Conservation (phyloP, 768 basidiomycete genomes). For the Wakefieldia striispora region DNA sequence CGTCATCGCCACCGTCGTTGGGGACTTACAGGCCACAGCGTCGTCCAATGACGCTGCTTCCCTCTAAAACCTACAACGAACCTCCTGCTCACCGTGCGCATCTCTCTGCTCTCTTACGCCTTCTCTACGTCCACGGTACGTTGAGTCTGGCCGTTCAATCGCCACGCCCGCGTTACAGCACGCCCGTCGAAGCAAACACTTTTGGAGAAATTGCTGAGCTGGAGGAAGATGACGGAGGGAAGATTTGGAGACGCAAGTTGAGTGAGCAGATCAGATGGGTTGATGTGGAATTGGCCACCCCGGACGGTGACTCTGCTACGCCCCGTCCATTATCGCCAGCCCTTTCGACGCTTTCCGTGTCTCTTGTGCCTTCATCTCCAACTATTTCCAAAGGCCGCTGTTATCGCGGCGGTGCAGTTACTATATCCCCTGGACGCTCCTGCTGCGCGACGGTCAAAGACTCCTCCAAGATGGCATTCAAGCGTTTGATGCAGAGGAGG, state of each 20-base stretch:
- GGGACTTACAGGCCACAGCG: conserved; percentile 23
- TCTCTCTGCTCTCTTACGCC: conserved; percentile 59
- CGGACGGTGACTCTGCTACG: too few species aligned
- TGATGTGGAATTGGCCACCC: conserved; percentile 63
- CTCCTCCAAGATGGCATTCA: too few species aligned
- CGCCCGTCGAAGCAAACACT: conserved; percentile 69
- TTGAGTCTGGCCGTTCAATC: conserved; percentile 73
- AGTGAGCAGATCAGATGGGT: conserved; percentile 59
- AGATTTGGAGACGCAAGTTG: conserved; percentile 60
- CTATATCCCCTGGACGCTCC: too few species aligned
- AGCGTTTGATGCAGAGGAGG: too few species aligned
- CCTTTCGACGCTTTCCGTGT: too few species aligned
- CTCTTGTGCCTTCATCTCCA: too few species aligned
- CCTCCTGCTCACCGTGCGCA: conserved; percentile 57
- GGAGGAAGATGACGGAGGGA: conserved; percentile 64
- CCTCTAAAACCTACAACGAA: conserved; percentile 44
- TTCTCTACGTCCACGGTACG: conserved; percentile 67
- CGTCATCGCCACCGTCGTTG: conserved; percentile 30
- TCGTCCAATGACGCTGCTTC: conserved; percentile 44
- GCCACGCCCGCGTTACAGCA: conserved; percentile 65
- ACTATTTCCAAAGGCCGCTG: too few species aligned
- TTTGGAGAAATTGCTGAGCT: conserved; percentile 76
- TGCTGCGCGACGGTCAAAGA: too few species aligned
- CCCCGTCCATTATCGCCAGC: too few species aligned
- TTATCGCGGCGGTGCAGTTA: too few species aligned